Conservation (phyloP, 106 monocot genomes). For the Acorus calamus region DNA sequence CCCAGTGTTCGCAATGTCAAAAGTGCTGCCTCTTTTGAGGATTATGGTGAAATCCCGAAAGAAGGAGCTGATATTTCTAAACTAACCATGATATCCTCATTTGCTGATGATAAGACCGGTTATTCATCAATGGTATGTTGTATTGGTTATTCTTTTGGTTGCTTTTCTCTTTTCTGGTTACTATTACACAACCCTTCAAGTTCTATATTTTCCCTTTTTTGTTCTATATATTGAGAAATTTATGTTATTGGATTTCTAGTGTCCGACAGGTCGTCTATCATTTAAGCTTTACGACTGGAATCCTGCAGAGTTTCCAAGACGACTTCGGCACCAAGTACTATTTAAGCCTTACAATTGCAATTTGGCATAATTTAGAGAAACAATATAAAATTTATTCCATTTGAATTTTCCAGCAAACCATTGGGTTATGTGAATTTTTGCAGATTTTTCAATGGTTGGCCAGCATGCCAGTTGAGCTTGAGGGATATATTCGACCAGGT, state of each 20-base stretch:
- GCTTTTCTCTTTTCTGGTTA: background rate
- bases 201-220: too few species aligned
- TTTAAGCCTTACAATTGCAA: constrained; percentile 7
- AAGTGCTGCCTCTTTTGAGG: constrained; percentile 22
- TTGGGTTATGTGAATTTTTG: background rate
- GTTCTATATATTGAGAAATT: too few species aligned
- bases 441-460: constrained; percentile 35
- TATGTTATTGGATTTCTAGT: constrained; percentile 21
- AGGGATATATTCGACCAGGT: constrained; percentile 94
- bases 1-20: constrained; percentile 34
- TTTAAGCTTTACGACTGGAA: constrained; percentile 99
- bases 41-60: constrained; percentile 39
- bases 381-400: too few species aligned
- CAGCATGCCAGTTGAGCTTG: constrained; percentile 35
- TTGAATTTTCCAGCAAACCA: too few species aligned
- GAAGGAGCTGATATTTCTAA: constrained; percentile 41
- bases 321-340: constrained; percentile 78
- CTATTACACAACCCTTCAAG: too few species aligned
- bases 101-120: constrained; percentile 48
- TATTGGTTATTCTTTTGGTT: background rate
- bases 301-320: constrained; percentile 93
- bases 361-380: constrained; percentile 3
- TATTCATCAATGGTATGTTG: constrained; percentile 71
- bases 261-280: constrained; percentile 94
- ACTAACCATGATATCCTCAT: constrained; percentile 39